phyloP scores from a whole-genome alignment of 106 monocot genomes.

The Amphibolis antarctica region DNA sequence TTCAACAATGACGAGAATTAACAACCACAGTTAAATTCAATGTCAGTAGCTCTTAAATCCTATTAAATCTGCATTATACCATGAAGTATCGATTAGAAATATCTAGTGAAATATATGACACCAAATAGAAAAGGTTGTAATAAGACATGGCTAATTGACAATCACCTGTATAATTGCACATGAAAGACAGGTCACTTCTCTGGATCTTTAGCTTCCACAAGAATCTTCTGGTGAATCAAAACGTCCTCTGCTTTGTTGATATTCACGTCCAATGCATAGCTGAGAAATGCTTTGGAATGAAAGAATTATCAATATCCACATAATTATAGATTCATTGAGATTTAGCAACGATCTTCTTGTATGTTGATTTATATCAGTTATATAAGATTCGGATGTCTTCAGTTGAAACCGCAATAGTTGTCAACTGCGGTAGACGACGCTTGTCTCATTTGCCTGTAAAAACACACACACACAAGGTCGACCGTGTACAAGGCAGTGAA shows the following conservation, averaged over 20 bases:
- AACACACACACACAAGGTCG: too few relatives aligned
- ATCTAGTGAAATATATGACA: background rate
- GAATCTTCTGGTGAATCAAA: slow-evolving; percentile 58
- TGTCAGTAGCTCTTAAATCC: too few relatives aligned
- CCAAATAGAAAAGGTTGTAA: background rate
- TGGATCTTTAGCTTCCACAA: slow-evolving; percentile 52
- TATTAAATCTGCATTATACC: too few relatives aligned
- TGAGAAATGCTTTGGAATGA: slow-evolving; percentile 5
- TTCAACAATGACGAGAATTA: too few relatives aligned
- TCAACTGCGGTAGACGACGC: too few relatives aligned
- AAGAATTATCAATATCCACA: background rate
- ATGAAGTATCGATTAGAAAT: too few relatives aligned
- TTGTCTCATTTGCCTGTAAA: too few relatives aligned
- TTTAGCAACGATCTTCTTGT: background rate
- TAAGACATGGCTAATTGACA: background rate
- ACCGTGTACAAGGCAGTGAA: too few relatives aligned
- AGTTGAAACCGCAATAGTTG: too few relatives aligned
- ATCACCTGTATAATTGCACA: slow-evolving; percentile 68
- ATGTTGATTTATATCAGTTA: too few relatives aligned
- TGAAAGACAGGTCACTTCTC: slow-evolving; percentile 57
- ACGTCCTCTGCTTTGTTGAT: slow-evolving; percentile 76
- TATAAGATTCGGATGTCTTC: too few relatives aligned
- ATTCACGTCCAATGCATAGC: slow-evolving; percentile 56
- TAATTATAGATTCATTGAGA: background rate
- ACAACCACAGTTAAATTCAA: too few relatives aligned